phyloP scores from a whole-genome alignment of 495 filamentous ascomycete species.

The Sporormia fimetaria region DNA sequence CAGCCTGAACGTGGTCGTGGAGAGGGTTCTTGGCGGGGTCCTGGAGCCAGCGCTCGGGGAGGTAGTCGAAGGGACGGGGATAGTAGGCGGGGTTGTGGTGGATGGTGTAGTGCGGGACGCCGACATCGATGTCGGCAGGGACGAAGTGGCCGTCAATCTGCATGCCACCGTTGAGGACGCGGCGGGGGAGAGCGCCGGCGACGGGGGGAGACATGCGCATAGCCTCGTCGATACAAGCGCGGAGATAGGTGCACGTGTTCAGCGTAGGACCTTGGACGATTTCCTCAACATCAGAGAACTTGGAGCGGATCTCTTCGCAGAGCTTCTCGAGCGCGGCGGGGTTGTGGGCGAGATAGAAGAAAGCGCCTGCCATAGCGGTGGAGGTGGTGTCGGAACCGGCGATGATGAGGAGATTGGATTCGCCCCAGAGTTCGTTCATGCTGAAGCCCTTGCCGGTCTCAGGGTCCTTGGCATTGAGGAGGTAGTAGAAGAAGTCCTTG shows the following conservation, averaged over 20 bases:
- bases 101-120: constrained; percentile 24
- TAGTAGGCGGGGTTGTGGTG: constrained; percentile 26
- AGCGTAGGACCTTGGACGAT: constrained; percentile 41
- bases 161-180: constrained; percentile 51
- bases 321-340: constrained; percentile 37
- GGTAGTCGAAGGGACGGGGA: constrained; percentile 20
- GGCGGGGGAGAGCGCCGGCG: constrained; percentile 44
- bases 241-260: constrained; percentile 42
- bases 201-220: constrained; percentile 60
- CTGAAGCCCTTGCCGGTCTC: constrained; percentile 31
- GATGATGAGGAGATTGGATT: constrained; percentile 32
- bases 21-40: constrained; percentile 10
- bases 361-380: constrained; percentile 41
- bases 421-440: constrained; percentile 30
- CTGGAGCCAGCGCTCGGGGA: constrained; percentile 25
- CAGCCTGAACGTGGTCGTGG: constrained; percentile 5
- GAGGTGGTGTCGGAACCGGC: constrained; percentile 29
- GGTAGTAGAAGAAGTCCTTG: constrained; percentile 32
- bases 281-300: constrained; percentile 43
- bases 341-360: constrained; percentile 54
- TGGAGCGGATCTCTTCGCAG: constrained; percentile 41
- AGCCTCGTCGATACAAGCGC: constrained; percentile 53
- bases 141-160: constrained; percentile 43
- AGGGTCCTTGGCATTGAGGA: constrained; percentile 30
- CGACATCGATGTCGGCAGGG: constrained; percentile 37